Evolutionary conservation across 2,329 filamentous ascomycete species (phyloP).

Genomic region (Sporothrix pallida): DNA sequence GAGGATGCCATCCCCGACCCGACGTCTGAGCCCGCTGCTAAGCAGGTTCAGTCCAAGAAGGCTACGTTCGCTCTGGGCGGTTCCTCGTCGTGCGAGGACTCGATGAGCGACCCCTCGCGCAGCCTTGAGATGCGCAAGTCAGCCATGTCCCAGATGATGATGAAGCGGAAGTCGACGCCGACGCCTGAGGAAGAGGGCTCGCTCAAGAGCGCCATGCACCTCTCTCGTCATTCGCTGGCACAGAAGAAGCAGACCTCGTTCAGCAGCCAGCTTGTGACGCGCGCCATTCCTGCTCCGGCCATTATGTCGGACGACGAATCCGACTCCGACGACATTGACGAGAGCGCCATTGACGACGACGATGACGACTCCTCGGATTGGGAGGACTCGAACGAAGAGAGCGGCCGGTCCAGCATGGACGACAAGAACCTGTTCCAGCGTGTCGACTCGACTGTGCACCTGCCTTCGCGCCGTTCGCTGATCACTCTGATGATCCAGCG

Average conservation of each 20-base stretch:
- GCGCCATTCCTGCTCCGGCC: slow-evolving; percentile 64
- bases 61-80: slow-evolving; percentile 75
- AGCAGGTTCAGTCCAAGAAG: slow-evolving; percentile 72
- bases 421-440: slow-evolving; percentile 84
- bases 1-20: slow-evolving; percentile 64
- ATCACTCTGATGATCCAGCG: slow-evolving; percentile 87
- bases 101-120: slow-evolving; percentile 65
- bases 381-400: slow-evolving; percentile 74
- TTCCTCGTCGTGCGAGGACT: slow-evolving; percentile 81
- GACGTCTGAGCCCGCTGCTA: slow-evolving; percentile 61
- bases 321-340: slow-evolving; percentile 74
- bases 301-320: slow-evolving; percentile 59
- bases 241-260: slow-evolving; percentile 83
- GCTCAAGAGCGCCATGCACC: slow-evolving; percentile 60
- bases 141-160: slow-evolving; percentile 45
- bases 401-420: slow-evolving; percentile 80
- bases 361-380: slow-evolving; percentile 70
- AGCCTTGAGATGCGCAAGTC: slow-evolving; percentile 54
- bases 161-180: slow-evolving; percentile 40
- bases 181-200: slow-evolving; percentile 74
- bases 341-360: slow-evolving; percentile 84
- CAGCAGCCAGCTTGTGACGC: slow-evolving; percentile 73
- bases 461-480: slow-evolving; percentile 84
- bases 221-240: slow-evolving; percentile 51
- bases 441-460: slow-evolving; percentile 83